Base-by-base conservation (phyloP, 2,329 filamentous ascomycete species). In the Cyclaneusma minus region DNA sequence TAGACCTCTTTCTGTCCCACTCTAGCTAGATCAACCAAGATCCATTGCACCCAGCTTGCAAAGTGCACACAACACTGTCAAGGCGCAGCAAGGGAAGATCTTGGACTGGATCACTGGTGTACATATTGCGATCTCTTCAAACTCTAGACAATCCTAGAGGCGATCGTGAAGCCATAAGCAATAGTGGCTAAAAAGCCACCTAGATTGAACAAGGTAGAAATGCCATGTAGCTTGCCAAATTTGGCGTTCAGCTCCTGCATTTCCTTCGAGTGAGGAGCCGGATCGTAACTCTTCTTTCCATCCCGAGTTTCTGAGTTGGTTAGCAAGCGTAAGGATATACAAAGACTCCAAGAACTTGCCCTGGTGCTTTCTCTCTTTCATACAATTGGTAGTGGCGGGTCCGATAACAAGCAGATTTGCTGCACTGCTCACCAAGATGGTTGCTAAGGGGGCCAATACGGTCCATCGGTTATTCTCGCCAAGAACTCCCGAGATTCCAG, bases 271-370 rank as follows among this genome's bases (percentile, higher is more conserved):
- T 92, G 81, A 20, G 83, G 80, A 1, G 73, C 65, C 27, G 68
- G 57, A 36, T 92, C 83, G 43, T 78, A 80, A 51, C 74, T 81
- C 48, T 78, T 80, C 64, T 92, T 94, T 29, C 83, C 83, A 47
- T 94, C 87, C 42, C 76, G 72, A 34, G 77, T 83, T 60, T 87
- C 85, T 73, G 33, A 22, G 29, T 7, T 26, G 21, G 4, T 3
- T 17, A 13, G 21, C n/a, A 30, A 7, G 5, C 18, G 12, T 10
- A 27, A 13, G 27, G n/a, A 26, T n/a, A n/a, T n/a, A n/a, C n/a
- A n/a, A n/a, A n/a, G n/a, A n/a, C n/a, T n/a, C n/a, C n/a, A n/a
- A n/a, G n/a, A 14, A 47, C 64, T 36, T 55, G 82, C 80, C 79
- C 60, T 93, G 87, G 25, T 74, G 66, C 43, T 79, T 79, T 44